Evolutionary conservation across 2,329 filamentous ascomycete genomes (phyloP).

Genomic region (Aspergillus aculeatus): DNA sequence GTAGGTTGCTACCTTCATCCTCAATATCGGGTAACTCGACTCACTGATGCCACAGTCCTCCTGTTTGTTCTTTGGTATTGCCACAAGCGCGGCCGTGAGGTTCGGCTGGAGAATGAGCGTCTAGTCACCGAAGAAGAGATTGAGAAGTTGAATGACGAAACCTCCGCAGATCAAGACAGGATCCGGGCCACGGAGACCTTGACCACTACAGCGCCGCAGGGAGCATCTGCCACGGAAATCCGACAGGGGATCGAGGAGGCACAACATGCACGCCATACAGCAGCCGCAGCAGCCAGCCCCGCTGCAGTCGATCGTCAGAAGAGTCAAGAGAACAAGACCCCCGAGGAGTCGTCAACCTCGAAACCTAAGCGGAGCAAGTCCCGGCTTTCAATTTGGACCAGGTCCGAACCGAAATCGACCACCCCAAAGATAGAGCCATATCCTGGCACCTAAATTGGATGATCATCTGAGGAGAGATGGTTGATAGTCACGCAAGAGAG

Average conservation of each 20-base stretch:
- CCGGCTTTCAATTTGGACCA: slow-evolving; percentile 29
- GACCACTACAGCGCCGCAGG: slow-evolving; percentile 43
- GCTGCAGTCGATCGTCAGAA: slow-evolving; percentile 8
- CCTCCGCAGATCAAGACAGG: slow-evolving; percentile 28
- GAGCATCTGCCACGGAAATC: slow-evolving; percentile 41
- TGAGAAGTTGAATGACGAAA: slow-evolving; percentile 38
- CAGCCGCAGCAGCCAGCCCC: slow-evolving; percentile 6
- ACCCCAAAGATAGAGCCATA: slow-evolving; percentile 32
- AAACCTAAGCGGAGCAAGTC: slow-evolving; percentile 33
- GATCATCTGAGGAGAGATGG: background rate
- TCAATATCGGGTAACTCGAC: background rate
- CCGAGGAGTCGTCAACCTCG: slow-evolving; percentile 4
- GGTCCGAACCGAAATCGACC: slow-evolving; percentile 22
- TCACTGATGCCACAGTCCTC: slow-evolving; percentile 58
- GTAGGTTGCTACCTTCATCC: slow-evolving; percentile 53
- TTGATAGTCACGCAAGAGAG: background rate
- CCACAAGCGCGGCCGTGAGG: slow-evolving; percentile 88
- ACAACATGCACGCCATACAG: slow-evolving; percentile 33
- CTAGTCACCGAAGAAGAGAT: slow-evolving; percentile 49
- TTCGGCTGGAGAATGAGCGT: slow-evolving; percentile 66
- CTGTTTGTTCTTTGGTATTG: slow-evolving; percentile 98
- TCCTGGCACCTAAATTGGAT: slow-evolving; percentile 34
- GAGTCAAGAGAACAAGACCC: slow-evolving; percentile 3
- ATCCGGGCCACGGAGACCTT: slow-evolving; percentile 38
- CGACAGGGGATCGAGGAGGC: slow-evolving; percentile 42